Base-by-base conservation (phyloP, 2,329 filamentous ascomycete genomes). In the Lachnellula hyalina region DNA sequence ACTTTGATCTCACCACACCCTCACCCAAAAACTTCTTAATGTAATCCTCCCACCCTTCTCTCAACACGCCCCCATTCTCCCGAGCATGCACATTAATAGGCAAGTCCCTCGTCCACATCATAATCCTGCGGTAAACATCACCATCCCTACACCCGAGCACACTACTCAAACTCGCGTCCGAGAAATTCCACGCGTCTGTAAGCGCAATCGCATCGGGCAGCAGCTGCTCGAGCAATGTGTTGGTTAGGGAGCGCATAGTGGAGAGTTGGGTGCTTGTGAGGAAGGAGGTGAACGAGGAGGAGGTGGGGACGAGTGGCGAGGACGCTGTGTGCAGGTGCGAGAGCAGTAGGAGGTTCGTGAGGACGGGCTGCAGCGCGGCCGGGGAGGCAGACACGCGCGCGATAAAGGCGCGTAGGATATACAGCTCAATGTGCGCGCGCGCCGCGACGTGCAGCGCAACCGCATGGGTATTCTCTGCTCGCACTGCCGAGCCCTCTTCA, bases 101-200 rank as follows among this genome's bases (percentile, higher is more conserved):
- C 15, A 59, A n/a, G 25, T 61, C 56, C n/a, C 49, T 40, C 8
- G 51, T 56, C 59, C 56, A 61, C 12, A 47, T 19, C 52, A 61
- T 57, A n/a, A 61, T 46, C 1, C 54, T 44, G 19, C 28, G 35
- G 42, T 67, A 65, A 8, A 52, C 60, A 61, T 65, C 62, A 3
- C 65, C 61, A 52, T 63, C 55, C 41, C 47, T 51, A 32, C 55
- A 57, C 19, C 64, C 61, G 51, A 65, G 53, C 1, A 60, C 64
- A 35, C 59, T 62, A 11, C 53, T 49, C 41, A 66, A 47, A 36
- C 57, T 59, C 1, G 61, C 62, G 47, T 66, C 61, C 2, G 61
- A 61, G 45, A 64, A 65, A 49, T 62, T 59, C 60, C 61, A 66
- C 17, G 62, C 60, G 52, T 65, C 65, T 1, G 61, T 65, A 9